Conservation (phyloP, 2,329 filamentous ascomycete genomes). For the Colletotrichum sansevieriae region DNA sequence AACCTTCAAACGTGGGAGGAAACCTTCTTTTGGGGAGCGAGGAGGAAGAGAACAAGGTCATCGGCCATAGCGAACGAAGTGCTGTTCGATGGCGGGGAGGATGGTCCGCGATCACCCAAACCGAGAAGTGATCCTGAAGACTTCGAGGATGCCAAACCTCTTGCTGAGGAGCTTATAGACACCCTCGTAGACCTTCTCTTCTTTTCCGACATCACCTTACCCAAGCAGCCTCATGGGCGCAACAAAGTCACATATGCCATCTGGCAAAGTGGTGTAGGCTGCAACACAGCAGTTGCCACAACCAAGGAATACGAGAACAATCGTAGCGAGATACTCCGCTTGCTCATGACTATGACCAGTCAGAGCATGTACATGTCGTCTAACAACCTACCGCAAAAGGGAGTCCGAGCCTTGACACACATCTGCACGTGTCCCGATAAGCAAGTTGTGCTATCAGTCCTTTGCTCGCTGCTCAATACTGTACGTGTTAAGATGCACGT, state of each 20-base stretch:
- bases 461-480: slow-evolving; percentile 95
- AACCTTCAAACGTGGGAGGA: slow-evolving; percentile 88
- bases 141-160: slow-evolving; percentile 85
- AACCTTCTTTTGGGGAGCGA: slow-evolving; percentile 88
- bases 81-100: slow-evolving; percentile 82
- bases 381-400: slow-evolving; percentile 82
- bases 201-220: slow-evolving; percentile 89
- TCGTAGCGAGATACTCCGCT: slow-evolving; percentile 86
- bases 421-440: slow-evolving; percentile 90
- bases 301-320: slow-evolving; percentile 95
- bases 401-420: slow-evolving; percentile 88
- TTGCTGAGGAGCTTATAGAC: slow-evolving; percentile 94
- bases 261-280: slow-evolving; percentile 98
- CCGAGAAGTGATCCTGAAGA: slow-evolving; percentile 69
- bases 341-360: slow-evolving; percentile 87
- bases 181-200: slow-evolving; percentile 91
- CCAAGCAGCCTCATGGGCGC: slow-evolving; percentile 76
- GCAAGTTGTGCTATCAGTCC: slow-evolving; percentile 87
- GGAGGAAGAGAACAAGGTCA: slow-evolving; percentile 78
- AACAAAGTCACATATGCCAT: slow-evolving; percentile 92
- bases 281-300: slow-evolving; percentile 87
- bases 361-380: slow-evolving; percentile 95
- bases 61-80: slow-evolving; percentile 78
- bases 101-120: slow-evolving; percentile 43
- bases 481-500: slow-evolving; percentile 63